Base-by-base conservation (phyloP, 2,329 filamentous ascomycete species). In the Fusarium denticulatum region DNA sequence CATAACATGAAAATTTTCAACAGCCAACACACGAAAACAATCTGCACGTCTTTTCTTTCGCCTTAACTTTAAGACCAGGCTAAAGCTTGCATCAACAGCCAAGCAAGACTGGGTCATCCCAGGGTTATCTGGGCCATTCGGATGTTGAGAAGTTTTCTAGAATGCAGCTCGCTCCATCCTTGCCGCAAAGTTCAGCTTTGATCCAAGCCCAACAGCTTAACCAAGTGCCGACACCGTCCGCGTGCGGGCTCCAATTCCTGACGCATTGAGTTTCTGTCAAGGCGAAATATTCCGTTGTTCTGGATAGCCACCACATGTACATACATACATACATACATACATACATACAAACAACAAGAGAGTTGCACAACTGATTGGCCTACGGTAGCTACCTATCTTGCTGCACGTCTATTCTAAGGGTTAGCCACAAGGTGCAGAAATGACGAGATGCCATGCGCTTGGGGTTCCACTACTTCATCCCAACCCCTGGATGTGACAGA, bases 381-480 rank as follows among this genome's bases (percentile, higher is more conserved):
- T 37, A 37, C 37, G 46, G 39, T 49, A 53, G 46, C 59, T 49
- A 53, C 46, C 59, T 62, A 64, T 58, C 65, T 61, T 37, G 53
- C 49, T 40, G 55, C 67, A 37, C 46, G 65, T 63, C 62, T 63
- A 68, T 58, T 46, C 15, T 60, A 64, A 64, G 52, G 57, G 50
- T 68, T 64, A 60, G 43, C 50, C 47, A 61, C 50, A 56, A 65
- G 62, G 62, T 60, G 64, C 67, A 76, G 61, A 63, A 69, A 74
- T 78, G 76, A 77, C 74, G 72, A 76, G 72, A 78, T 78, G 57
- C 18, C 60, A 72, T 76, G 74, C 67, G 64, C 66, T 47, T 47
- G 49, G 45, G 49, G 72, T 77, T 74, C 68, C 76, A 77, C 66
- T 61, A 57, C 71, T 73, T 73, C 71, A 61, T 68, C 67, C 52